These are phyloP conservation scores for Salix exigua DNA, from an alignment of 345 rosid genomes.

Conservation along the genomic window DNA sequence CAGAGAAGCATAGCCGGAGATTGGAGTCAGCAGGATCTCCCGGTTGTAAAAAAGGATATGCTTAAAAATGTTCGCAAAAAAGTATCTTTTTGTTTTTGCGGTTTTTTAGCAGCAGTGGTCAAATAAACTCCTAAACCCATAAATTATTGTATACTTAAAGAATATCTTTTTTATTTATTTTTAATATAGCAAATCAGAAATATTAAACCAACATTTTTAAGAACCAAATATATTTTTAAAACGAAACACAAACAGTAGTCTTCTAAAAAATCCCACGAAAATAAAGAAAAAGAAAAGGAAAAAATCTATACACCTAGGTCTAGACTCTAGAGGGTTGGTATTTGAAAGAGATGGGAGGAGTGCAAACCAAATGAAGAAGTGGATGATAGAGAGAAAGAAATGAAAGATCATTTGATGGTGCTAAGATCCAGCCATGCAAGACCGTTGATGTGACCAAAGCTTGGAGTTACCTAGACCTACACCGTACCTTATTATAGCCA, in stretches of 20 bases:
- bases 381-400: neutral
- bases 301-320: neutral
- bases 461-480: slow-evolving; percentile 47
- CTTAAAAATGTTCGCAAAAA: slow-evolving; percentile 18
- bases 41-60: slow-evolving; percentile 26
- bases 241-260: neutral
- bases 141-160: no score
- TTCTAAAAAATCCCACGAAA: slow-evolving; percentile 13
- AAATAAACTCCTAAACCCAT: neutral
- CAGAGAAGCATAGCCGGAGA: neutral
- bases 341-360: slow-evolving; percentile 4
- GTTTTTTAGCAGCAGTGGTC: slow-evolving; percentile 7
- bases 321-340: neutral
- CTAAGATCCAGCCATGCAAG: slow-evolving; percentile 20
- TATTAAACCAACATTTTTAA: no score
- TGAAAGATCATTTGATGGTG: neutral
- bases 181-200: no score
- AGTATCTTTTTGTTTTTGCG: neutral
- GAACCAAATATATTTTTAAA: no score
- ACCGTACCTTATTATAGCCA: slow-evolving; percentile 38
- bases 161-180: no score
- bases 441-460: slow-evolving; percentile 49
- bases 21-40: slow-evolving; percentile 16
- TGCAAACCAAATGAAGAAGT: neutral
- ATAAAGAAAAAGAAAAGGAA: neutral